These are phyloP conservation scores for Apiospora hydei DNA, from an alignment of 2,329 filamentous ascomycete species.

Conservation along the genomic window DNA sequence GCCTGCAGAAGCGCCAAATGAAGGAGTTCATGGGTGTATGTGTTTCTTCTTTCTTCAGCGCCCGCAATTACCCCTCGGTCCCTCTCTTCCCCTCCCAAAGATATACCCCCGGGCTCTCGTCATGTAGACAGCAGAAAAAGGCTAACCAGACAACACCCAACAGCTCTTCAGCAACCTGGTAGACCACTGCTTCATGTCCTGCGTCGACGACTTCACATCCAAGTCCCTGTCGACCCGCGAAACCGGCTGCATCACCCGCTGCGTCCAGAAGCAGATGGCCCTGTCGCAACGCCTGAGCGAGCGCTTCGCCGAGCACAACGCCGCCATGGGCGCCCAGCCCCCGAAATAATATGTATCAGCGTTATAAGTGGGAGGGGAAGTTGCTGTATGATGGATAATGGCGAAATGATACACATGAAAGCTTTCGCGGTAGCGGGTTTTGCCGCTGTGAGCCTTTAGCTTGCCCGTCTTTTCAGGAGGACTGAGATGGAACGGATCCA, in stretches of 20 bases:
- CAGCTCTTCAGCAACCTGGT: conserved; percentile 73
- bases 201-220: conserved; percentile 98
- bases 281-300: conserved; percentile 88
- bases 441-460: background rate
- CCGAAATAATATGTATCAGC: conserved; percentile 43
- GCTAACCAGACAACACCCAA: conserved; percentile 12
- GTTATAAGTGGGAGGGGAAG: too few relatives aligned
- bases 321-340: conserved; percentile 63
- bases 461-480: background rate
- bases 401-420: background rate
- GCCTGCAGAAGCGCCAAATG: conserved; percentile 98
- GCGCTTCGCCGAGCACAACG: conserved; percentile 80
- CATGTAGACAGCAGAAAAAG: background rate
- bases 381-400: background rate
- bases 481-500: background rate
- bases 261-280: conserved; percentile 96
- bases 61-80: background rate
- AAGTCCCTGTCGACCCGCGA: conserved; percentile 90
- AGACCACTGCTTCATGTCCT: conserved; percentile 93
- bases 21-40: conserved; percentile 98
- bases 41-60: conserved; percentile 40
- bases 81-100: background rate
- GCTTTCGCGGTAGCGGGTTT: background rate
- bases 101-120: background rate
- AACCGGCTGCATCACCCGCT: conserved; percentile 90